These are phyloP conservation scores for Cornus controversa DNA, from an alignment of 148 eudicot species.

Conservation along the genomic window DNA sequence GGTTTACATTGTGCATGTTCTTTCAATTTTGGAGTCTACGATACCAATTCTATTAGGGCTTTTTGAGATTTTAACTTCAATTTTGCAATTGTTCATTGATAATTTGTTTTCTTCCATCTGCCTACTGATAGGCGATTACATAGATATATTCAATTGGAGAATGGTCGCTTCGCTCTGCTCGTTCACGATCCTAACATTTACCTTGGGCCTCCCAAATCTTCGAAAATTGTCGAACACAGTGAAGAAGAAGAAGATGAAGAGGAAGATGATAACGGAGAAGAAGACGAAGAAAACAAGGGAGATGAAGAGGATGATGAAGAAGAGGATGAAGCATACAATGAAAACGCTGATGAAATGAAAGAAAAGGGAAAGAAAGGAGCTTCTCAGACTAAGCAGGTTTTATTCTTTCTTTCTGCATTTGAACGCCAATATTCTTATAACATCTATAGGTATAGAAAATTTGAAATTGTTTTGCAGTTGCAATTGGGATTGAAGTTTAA, in stretches of 20 bases:
- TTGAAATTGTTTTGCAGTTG: neutral
- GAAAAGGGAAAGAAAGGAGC: conserved; percentile 32
- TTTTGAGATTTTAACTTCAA: too few relatives aligned
- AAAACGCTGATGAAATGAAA: too few relatives aligned
- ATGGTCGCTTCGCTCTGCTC: conserved; percentile 79
- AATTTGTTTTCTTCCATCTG: too few relatives aligned
- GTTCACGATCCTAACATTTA: conserved; percentile 89
- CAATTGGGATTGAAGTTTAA: neutral
- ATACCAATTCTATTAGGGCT: too few relatives aligned
- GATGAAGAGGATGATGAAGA: conserved; percentile 25
- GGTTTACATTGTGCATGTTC: too few relatives aligned
- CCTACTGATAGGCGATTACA: conserved; percentile 69
- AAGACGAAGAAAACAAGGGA: conserved; percentile 28
- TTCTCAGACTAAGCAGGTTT: conserved; percentile 73
- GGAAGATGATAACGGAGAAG: conserved; percentile 31
- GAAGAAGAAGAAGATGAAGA: conserved; percentile 34
- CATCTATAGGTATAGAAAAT: neutral
- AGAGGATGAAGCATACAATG: conserved; percentile 8
- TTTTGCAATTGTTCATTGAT: too few relatives aligned
- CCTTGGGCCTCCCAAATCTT: conserved; percentile 18
- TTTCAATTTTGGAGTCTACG: too few relatives aligned
- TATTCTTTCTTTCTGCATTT: neutral
- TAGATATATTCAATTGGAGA: conserved; percentile 66
- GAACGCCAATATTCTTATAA: too few relatives aligned
- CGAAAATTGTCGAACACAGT: conserved; percentile 17